A percentile compares a stretch with the other conserved stretches of the same genome.
Evolutionary conservation across 176 grass and related monocot species (phyloP).

Genomic region (Juncus inflexus): DNA sequence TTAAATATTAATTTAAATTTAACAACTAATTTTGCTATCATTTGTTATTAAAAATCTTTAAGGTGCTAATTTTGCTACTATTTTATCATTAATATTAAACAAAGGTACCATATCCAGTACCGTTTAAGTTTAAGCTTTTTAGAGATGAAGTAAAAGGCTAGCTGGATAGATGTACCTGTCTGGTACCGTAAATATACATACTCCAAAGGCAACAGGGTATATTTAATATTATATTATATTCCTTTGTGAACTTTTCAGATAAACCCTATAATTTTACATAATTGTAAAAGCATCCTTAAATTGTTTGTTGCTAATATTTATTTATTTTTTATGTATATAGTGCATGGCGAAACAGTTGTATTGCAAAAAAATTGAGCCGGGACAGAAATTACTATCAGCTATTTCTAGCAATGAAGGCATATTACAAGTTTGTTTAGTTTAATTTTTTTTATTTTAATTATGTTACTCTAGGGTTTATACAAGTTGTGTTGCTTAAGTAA

Average conservation of each 20-base stretch:
- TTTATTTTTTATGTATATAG: no score
- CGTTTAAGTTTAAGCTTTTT: conserved; percentile 83
- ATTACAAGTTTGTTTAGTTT: conserved; percentile 58
- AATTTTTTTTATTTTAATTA: no score
- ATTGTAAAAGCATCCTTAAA: no score
- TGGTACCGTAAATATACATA: conserved; percentile 62
- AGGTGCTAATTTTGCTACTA: no score
- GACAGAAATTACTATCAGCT: conserved; percentile 70
- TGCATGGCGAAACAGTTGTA: conserved; percentile 95
- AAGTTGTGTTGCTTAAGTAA: no score
- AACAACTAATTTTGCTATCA: no score
- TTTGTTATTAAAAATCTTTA: no score
- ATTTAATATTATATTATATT: neutral
- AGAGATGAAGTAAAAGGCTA: conserved; percentile 96
- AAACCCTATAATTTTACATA: no score
- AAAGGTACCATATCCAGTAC: conserved; percentile 87
- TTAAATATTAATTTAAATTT: no score
- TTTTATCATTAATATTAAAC: no score
- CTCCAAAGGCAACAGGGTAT: conserved; percentile 97
- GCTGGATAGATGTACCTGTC: conserved; percentile 90
- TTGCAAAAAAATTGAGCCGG: conserved; percentile 72
- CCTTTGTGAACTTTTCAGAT: no score
- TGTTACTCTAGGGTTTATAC: no score
- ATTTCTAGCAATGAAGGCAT: conserved; percentile 57
- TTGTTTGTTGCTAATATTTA: conserved; percentile 24